Evolutionary conservation across 805 yeast genomes (phyloP).

Genomic region (Brettanomyces naardenensis): DNA sequence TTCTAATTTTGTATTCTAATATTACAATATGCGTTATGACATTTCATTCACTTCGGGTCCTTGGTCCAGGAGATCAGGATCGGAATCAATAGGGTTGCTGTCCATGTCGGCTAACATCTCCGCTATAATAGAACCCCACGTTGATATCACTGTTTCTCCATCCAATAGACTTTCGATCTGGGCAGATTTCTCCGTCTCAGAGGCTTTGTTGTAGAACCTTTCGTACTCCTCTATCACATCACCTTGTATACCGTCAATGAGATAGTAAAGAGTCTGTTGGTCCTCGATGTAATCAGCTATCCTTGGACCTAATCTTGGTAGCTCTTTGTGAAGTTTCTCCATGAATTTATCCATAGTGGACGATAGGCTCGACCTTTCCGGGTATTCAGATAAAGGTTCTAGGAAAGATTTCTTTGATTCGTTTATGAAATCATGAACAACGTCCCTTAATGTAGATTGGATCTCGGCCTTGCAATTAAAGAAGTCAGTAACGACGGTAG

Average conservation of each 20-base stretch:
- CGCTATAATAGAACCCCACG: slow-evolving; percentile 27
- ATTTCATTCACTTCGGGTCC: too few relatives aligned
- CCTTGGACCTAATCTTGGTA: slow-evolving; percentile 49
- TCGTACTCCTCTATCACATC: slow-evolving; percentile 52
- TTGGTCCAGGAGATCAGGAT: too few relatives aligned
- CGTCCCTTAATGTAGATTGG: slow-evolving; percentile 60
- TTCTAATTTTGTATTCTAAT: too few relatives aligned
- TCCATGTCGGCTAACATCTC: slow-evolving; percentile 18
- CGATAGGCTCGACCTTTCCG: slow-evolving; percentile 7
- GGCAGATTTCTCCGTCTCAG: slow-evolving; percentile 20
- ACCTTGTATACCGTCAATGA: slow-evolving; percentile 62
- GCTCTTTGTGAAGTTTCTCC: slow-evolving; percentile 38
- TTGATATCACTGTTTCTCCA: slow-evolving; percentile 45
- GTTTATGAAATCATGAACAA: slow-evolving; percentile 63
- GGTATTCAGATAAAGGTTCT: slow-evolving; percentile 31
- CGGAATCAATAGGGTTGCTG: too few relatives aligned
- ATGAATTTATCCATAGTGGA: slow-evolving; percentile 31
- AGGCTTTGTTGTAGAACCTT: slow-evolving; percentile 32
- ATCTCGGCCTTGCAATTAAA: slow-evolving; percentile 70
- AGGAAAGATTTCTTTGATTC: slow-evolving; percentile 43
- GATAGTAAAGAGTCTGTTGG: slow-evolving; percentile 36
- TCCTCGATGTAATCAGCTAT: slow-evolving; percentile 53
- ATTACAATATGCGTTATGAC: too few relatives aligned
- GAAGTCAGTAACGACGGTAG: slow-evolving; percentile 74
- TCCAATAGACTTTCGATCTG: slow-evolving; percentile 48